Base-by-base conservation (phyloP, 495 filamentous ascomycete species). In the Podospora pseudoanserina region DNA sequence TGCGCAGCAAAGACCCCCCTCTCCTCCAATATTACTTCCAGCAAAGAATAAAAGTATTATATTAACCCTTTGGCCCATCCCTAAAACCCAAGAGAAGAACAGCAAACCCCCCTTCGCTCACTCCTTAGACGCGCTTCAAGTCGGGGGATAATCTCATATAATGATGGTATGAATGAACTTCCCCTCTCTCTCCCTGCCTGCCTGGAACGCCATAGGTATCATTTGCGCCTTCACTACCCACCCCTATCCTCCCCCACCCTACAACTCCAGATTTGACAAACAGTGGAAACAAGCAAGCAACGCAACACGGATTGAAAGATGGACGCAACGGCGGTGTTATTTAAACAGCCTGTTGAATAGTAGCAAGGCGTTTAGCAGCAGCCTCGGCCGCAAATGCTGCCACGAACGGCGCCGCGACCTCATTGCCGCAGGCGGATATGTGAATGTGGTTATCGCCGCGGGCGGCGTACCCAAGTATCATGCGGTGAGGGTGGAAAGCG, bases 401-500 rank as follows among this genome's bases (percentile, higher is more conserved):
- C 9, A 11, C 39, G 13, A 71, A 71, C 28, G 72, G 60, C 13
- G 68, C 72, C 13, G 65, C 73, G 54, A 67, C 63, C 39, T 78
- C 75, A 32, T 62, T 65, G 19, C 75, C 76, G 66, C 80, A 92
- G 19, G 83, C 82, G 71, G 89, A 93, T 5, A 94, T 79, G 76
- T 91, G 93, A 68, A 94, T 84, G 71, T 91, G 86, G 63, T 88
- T 85, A 70, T 92, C 89, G 9, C 89, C 87, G 9, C 88, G 80
- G 11, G 90, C 92, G 0, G 92, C 90, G 68, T 89, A 93, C 20
- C 92, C 95, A 63, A 99, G 82, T 78, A 98, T 86, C 82, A 96
- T 95, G 19, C 91, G 89, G 74, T 99, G 95, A 4, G 95, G 95
- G 79, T 99, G 95, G 83, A 98, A 99, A 0, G 93, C 90, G 3